A percentile compares a stretch with the other conserved stretches of the same genome.
Conservation (phyloP, 192 early-diverging fungal species). For the Coemansia sp. region DNA sequence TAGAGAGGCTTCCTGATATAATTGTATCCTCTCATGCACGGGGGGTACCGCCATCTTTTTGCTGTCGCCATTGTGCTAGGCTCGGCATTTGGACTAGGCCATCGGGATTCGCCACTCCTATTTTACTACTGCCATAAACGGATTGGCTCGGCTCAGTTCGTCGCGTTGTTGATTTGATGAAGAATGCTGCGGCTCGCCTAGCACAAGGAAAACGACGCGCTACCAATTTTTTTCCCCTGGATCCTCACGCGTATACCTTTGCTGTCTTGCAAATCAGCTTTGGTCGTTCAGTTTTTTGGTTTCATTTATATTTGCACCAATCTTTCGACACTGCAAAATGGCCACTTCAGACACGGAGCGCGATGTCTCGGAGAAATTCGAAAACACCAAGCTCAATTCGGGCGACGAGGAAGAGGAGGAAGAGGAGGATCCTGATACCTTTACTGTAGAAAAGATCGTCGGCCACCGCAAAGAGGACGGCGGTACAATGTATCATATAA, state of each 20-base stretch:
- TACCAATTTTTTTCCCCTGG: neutral
- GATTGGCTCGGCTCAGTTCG: neutral
- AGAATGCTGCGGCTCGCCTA: neutral
- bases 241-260: neutral
- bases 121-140: neutral
- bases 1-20: neutral
- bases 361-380: constrained; percentile 8
- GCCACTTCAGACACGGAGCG: neutral
- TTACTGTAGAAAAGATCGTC: constrained; percentile 29
- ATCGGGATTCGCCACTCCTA: neutral
- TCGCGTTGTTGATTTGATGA: neutral
- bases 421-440: constrained; percentile 13
- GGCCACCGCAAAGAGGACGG: constrained; percentile 22
- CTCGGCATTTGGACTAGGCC: neutral
- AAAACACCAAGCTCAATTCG: constrained; percentile 5
- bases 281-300: neutral
- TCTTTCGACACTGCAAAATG: neutral
- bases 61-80: neutral
- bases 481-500: constrained; percentile 48
- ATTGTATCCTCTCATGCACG: neutral
- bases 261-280: neutral
- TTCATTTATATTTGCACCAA: neutral
- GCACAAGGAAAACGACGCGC: neutral
- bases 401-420: neutral
- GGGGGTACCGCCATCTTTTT: neutral